Evolutionary conservation across 2,329 filamentous ascomycete species (phyloP).

Genomic region (Phaeosphaeriaceae sp.): DNA sequence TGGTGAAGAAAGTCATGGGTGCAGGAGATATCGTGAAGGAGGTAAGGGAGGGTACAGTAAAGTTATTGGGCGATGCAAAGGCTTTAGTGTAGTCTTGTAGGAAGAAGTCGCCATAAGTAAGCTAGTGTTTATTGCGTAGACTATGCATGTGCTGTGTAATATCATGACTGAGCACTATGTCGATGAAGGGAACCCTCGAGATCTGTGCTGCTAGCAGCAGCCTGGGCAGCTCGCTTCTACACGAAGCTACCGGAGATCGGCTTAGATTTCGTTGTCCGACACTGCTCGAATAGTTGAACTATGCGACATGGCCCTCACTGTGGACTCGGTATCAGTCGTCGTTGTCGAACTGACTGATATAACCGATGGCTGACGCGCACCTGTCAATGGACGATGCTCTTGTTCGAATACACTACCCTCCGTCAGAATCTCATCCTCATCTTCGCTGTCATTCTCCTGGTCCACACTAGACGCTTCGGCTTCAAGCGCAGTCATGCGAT

Average conservation of each 20-base stretch:
- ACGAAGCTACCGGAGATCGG: background rate
- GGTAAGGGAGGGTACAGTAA: constrained; percentile 49
- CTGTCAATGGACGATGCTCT: constrained; percentile 17
- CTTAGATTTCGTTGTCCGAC: constrained; percentile 32
- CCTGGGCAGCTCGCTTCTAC: background rate
- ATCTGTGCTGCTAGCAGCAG: background rate
- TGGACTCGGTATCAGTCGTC: constrained; percentile 24
- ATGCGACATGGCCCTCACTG: constrained; percentile 18
- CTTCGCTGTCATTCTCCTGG: constrained; percentile 16
- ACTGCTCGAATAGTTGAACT: constrained; percentile 31
- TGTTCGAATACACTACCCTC: constrained; percentile 8
- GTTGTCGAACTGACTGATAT: constrained; percentile 30
- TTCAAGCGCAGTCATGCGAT: constrained; percentile 73
- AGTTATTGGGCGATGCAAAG: constrained; percentile 31
- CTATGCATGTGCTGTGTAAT: background rate
- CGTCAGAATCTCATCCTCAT: constrained; percentile 24
- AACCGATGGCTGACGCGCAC: constrained; percentile 26
- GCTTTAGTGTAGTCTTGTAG: background rate
- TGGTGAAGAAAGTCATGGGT: constrained; percentile 59
- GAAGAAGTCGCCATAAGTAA: background rate
- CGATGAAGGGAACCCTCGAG: background rate
- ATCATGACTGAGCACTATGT: background rate
- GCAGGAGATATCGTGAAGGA: constrained; percentile 62
- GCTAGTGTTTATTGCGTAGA: background rate
- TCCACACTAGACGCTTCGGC: constrained; percentile 38